Base-by-base conservation (phyloP, 1,284 basidiomycete genomes). In the Ceratobasidium sp. region DNA sequence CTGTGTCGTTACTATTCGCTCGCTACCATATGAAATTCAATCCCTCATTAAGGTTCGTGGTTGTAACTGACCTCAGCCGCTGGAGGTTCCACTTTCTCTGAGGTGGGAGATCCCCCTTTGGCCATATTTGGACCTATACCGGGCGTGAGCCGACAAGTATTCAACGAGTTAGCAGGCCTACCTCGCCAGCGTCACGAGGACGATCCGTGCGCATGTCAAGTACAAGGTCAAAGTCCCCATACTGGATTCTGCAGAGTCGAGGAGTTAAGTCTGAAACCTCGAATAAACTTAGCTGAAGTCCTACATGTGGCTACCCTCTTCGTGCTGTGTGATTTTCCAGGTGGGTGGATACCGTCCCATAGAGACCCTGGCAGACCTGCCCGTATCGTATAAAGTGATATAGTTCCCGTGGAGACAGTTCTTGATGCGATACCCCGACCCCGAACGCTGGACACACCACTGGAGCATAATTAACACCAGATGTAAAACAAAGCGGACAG, bases 361-460 rank as follows among this genome's bases (percentile, higher is more conserved):
- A 51, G 50, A 66, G 4, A 53, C 48, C 6, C 22, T 19, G 11
- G 47, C 31, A n/a, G 6, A 33, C 2, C 31, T 31, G 7, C 53
- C 17, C 17, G 64, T 66, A 19, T 24, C 36, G 11, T 27, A 22
- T 17, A 53, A 31, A 22, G 50, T 9, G 6, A 66, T n/a, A 36
- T 66, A 66, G 6, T 24, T 14, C 17, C 64, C 64, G 11, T 50
- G 7, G 7, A 9, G 7, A 27, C 48, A 66, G 31, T 41, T 66
- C 31, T 66, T 66, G 47, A 66, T 36, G 2, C 48, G 29, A 31
- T 51, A 66, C 48, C 63, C 63, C 15, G 5, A 19, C n/a, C 47
- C 48, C 17, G 63, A 27, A 22, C 63, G 63, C 33, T 65, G 47
- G 7, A 65, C 19, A 51, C 50, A 50, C 63, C 63, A 65, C 63